phyloP scores from a whole-genome alignment of 1,284 basidiomycete genomes.

The Ustilago esculenta region DNA sequence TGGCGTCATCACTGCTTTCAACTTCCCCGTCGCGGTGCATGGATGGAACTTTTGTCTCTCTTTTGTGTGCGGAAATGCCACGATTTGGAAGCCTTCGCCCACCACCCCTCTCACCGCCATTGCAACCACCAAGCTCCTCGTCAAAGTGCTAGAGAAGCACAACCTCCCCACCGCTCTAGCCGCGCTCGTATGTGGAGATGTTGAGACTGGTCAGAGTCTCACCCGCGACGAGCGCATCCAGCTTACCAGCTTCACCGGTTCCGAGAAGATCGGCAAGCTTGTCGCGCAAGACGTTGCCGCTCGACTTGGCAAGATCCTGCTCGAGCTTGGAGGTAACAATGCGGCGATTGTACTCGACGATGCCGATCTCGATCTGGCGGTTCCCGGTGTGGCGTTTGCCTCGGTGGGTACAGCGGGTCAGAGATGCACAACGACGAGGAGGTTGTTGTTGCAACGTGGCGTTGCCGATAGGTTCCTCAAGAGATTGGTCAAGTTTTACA shows the following conservation, averaged over 20 bases:
- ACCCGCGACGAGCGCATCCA: slow-evolving; percentile 76
- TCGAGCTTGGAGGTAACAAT: slow-evolving; percentile 96
- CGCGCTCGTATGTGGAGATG: slow-evolving; percentile 82
- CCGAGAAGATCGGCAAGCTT: slow-evolving; percentile 82
- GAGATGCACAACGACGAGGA: slow-evolving; percentile 89
- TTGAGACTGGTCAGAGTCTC: slow-evolving; percentile 80
- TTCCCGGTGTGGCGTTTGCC: slow-evolving; percentile 89
- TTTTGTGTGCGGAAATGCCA: slow-evolving; percentile 88
- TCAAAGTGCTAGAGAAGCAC: slow-evolving; percentile 81
- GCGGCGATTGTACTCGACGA: slow-evolving; percentile 91
- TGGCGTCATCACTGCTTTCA: slow-evolving; percentile 89
- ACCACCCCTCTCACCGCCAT: slow-evolving; percentile 85
- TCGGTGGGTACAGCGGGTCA: slow-evolving; percentile 94
- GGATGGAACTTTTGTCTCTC: slow-evolving; percentile 88
- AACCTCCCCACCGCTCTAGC: slow-evolving; percentile 83
- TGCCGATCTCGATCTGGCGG: slow-evolving; percentile 86
- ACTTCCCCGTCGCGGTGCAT: slow-evolving; percentile 82
- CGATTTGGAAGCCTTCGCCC: slow-evolving; percentile 93
- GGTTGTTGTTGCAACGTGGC: slow-evolving; percentile 84
- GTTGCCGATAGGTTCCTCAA: slow-evolving; percentile 81
- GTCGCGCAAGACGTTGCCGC: slow-evolving; percentile 83
- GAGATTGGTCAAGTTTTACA: slow-evolving; percentile 78
- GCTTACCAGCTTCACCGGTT: slow-evolving; percentile 90
- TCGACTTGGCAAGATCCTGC: slow-evolving; percentile 81
- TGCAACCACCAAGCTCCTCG: slow-evolving; percentile 85